Conservation (phyloP, 2,329 filamentous ascomycete genomes). For the Lecanicillium sp. region DNA sequence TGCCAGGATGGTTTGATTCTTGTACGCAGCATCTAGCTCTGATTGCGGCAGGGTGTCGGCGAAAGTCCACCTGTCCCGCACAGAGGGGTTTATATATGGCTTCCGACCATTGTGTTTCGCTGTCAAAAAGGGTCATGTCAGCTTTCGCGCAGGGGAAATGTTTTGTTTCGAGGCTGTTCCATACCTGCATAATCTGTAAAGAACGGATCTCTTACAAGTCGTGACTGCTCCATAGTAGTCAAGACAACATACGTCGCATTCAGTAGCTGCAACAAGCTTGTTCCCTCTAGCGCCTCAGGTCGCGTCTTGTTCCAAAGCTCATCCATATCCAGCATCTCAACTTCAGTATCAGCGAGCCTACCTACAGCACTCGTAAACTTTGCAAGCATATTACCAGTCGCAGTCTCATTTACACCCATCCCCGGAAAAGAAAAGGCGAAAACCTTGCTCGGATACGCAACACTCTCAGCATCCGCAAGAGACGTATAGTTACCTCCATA, state of each 20-base stretch:
- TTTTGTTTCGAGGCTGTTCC: neutral
- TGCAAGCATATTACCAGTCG: too few relatives aligned
- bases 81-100: slow-evolving; percentile 7
- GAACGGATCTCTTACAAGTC: slow-evolving; percentile 5
- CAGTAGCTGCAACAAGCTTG: neutral
- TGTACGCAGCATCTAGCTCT: slow-evolving; percentile 14
- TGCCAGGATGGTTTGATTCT: slow-evolving; percentile 23
- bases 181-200: slow-evolving; percentile 6
- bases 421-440: neutral
- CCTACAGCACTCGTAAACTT: slow-evolving; percentile 3
- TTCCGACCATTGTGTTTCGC: slow-evolving; percentile 5
- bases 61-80: slow-evolving; percentile 2
- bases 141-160: neutral
- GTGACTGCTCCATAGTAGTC: slow-evolving; percentile 2
- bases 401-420: too few relatives aligned
- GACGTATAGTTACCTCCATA: slow-evolving; percentile 3
- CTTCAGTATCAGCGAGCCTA: too few relatives aligned
- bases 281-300: neutral
- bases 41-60: slow-evolving; percentile 1
- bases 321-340: slow-evolving; percentile 1
- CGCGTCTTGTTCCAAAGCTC: slow-evolving; percentile 6
- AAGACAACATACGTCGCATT: slow-evolving; percentile 5
- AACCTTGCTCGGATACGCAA: slow-evolving; percentile 2
- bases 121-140: neutral
- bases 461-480: neutral